These are phyloP conservation scores for Termitomyces bulborhizus DNA, from an alignment of 768 basidiomycete genomes.

Conservation along the genomic window DNA sequence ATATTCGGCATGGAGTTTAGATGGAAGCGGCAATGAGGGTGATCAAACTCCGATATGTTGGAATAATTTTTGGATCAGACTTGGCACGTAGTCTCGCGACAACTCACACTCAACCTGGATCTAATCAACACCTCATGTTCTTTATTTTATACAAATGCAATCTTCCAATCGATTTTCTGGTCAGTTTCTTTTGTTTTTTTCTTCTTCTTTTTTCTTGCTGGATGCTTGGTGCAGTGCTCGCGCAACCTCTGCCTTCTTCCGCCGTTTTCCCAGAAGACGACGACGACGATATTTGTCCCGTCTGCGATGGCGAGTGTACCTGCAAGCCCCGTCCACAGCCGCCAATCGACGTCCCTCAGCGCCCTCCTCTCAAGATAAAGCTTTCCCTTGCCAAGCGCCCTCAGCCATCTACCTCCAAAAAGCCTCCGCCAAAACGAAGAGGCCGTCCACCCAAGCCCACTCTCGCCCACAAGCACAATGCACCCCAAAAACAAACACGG, in stretches of 20 bases:
- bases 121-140: constrained; percentile 36
- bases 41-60: constrained; percentile 10
- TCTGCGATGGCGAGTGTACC: constrained; percentile 88
- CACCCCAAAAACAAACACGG: constrained; percentile 23
- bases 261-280: constrained; percentile 47
- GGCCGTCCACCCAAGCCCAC: constrained; percentile 50
- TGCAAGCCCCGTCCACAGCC: constrained; percentile 37
- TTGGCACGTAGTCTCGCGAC: constrained; percentile 11
- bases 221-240: neutral
- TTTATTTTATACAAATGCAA: constrained; percentile 29
- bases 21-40: neutral
- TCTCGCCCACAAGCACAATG: constrained; percentile 10
- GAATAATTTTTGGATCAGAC: constrained; percentile 10
- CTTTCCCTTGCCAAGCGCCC: constrained; percentile 48
- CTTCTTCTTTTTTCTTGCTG: no score
- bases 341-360: constrained; percentile 25
- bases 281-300: constrained; percentile 83
- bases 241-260: neutral
- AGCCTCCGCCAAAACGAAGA: constrained; percentile 39
- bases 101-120: constrained; percentile 33
- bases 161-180: constrained; percentile 32
- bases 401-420: constrained; percentile 18
- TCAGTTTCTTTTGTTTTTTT: constrained; percentile 14
- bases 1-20: no score
- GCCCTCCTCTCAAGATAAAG: constrained; percentile 57